Conservation (phyloP, 2,329 filamentous ascomycete species). For the Hymenoscyphus salicellus region DNA sequence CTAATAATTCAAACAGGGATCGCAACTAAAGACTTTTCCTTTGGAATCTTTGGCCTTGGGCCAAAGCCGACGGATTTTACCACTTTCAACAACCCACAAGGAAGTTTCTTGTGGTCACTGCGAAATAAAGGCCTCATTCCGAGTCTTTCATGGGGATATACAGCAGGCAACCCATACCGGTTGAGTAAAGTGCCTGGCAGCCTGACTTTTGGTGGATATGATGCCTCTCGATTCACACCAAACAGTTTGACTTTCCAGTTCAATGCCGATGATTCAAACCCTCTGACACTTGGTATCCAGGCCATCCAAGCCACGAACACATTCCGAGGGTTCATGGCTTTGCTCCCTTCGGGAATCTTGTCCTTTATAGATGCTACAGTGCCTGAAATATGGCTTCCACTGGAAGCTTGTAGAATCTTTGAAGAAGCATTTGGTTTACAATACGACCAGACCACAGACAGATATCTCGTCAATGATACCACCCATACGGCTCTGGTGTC, state of each 20-base stretch:
- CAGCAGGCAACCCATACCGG: conserved; percentile 41
- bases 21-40: conserved; percentile 22
- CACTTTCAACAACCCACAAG: conserved; percentile 36
- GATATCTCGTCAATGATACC: conserved; percentile 9
- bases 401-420: conserved; percentile 36
- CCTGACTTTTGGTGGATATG: conserved; percentile 42
- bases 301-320: conserved; percentile 32
- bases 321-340: conserved; percentile 3
- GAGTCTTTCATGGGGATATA: conserved; percentile 42
- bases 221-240: conserved; percentile 19
- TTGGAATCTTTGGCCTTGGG: conserved; percentile 40
- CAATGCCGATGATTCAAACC: conserved; percentile 15
- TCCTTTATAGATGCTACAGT: conserved; percentile 35
- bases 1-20: conserved; percentile 9
- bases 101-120: conserved; percentile 38
- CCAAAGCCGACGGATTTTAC: conserved; percentile 40
- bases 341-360: conserved; percentile 29
- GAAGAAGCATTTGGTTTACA: conserved; percentile 32
- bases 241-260: not conserved
- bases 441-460: conserved; percentile 3
- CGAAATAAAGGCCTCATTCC: conserved; percentile 39
- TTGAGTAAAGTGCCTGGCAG: conserved; percentile 35
- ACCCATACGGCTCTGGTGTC: not conserved
- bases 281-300: conserved; percentile 39
- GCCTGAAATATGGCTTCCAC: conserved; percentile 37